Conservation (phyloP, 805 yeast genomes). For the Ogataea trehalophila region DNA sequence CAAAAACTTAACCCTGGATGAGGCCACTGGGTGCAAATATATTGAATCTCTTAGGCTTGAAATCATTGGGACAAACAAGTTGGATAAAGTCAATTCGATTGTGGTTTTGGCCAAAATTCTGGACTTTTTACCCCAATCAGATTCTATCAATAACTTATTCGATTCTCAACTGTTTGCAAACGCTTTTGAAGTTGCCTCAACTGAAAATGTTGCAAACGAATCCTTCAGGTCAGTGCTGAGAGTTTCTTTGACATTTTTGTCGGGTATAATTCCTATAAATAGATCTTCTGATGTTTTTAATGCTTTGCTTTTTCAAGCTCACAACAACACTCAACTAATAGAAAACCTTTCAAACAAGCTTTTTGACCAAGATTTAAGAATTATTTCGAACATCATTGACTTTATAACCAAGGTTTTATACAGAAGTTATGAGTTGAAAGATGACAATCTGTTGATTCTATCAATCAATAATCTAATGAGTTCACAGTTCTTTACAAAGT, state of each 20-base stretch:
- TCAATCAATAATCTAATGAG: conserved; percentile 43
- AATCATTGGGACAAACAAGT: conserved; percentile 42
- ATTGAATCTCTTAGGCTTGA: conserved; percentile 31
- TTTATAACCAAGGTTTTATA: conserved; percentile 41
- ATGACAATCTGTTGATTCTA: conserved; percentile 36
- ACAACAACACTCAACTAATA: conserved; percentile 35
- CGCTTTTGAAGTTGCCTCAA: conserved; percentile 20
- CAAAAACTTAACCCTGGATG: conserved; percentile 17
- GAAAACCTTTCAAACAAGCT: conserved; percentile 39
- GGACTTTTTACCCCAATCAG: conserved; percentile 39
- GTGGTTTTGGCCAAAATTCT: conserved; percentile 49
- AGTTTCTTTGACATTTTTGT: conserved; percentile 34
- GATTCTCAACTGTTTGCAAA: conserved; percentile 21
- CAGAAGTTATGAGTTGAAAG: conserved; percentile 37
- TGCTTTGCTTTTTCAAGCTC: conserved; percentile 23
- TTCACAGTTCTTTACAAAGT: conserved; percentile 40
- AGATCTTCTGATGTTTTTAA: conserved; percentile 27
- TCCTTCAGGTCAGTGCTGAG: conserved; percentile 22
- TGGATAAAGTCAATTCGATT: conserved; percentile 48
- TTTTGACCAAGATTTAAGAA: conserved; percentile 39
- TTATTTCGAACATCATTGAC: conserved; percentile 38
- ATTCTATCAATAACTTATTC: conserved; percentile 15
- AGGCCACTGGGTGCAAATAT: conserved; percentile 16
- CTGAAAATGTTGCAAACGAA: conserved; percentile 18
- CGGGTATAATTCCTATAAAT: conserved; percentile 39